These are phyloP conservation scores for Pestalotiopsis sp. DNA, from an alignment of 2,329 filamentous ascomycete species.

Conservation along the genomic window DNA sequence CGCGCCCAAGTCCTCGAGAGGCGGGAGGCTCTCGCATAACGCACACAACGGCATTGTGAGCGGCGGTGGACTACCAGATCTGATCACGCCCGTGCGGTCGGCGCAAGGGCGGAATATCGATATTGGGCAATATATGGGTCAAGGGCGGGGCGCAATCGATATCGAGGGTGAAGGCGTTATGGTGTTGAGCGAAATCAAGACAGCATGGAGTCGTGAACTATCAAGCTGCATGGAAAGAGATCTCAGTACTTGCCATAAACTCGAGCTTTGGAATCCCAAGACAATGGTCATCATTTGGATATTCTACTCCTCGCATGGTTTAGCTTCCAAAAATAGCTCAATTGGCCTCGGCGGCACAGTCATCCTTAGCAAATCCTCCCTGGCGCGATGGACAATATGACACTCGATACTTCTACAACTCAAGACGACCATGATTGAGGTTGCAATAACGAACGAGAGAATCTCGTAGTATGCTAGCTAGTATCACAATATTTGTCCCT, in stretches of 20 bases:
- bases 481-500: too few species aligned
- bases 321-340: neutral
- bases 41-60: neutral
- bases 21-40: neutral
- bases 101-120: neutral
- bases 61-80: neutral
- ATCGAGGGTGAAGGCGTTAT: too few species aligned
- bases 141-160: neutral
- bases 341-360: neutral
- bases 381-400: too few species aligned
- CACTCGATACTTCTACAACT: too few species aligned
- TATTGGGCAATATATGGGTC: neutral
- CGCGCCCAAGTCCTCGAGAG: neutral
- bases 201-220: too few species aligned
- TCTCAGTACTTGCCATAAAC: neutral
- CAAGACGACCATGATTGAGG: too few species aligned
- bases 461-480: too few species aligned
- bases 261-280: neutral
- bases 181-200: too few species aligned
- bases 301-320: neutral
- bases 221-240: neutral
- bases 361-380: too few species aligned
- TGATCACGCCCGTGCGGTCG: too few species aligned
- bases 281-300: neutral
- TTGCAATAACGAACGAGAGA: too few species aligned